Evolutionary conservation across 2,329 filamentous ascomycete species (phyloP), one percentile per base, ranked within the genome.

Genomic region (Balansia obtecta): DNA sequence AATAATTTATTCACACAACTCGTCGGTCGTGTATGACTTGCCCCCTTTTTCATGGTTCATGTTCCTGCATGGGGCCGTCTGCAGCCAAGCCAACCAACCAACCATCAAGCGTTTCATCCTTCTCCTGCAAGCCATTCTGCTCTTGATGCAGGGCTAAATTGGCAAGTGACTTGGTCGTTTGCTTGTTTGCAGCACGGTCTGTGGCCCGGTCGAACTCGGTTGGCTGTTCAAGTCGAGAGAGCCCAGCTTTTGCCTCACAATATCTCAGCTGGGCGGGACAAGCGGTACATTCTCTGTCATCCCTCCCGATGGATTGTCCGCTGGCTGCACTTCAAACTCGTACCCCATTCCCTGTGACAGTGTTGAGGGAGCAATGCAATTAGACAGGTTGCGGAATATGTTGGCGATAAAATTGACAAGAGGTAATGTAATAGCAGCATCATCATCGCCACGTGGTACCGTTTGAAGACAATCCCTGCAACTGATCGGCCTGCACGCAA

Each of bases 21-120:
- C 34, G 39, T 40, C 8, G 8, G 13, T 40, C 20, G 13, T 40
- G 38, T 40, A 15, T 40, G 12, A 9, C n/a, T 5, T n/a, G 33
- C 33, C 12, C 33, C 55, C 51, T 44, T 49, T 51, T 54, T 52
- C 3, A 18, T 20, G 43, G 48, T 15, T 41, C 27, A 46, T 63
- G 62, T 63, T 62, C 62, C 60, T 63, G 61, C 60, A 54, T 64
- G 48, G 22, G 48, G 30, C 58, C 37, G 18, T 10, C 8, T 41
- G 16, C 20, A 48, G 16, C 40, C 30, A 13, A 37, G 7, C 34
- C 34, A 37, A 37, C 40, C 38, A 45, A 8, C n/a, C 34, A 37
- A 37, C 40, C 38, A 45, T 7, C 7, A 20, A 38, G 40, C 16
- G 16, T 15, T 16, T 33, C 12, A 10, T 45, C 33, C 12, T 15